Base-by-base conservation (phyloP, 2,329 filamentous ascomycete species). In the Exophiala phaeomuriformis region DNA sequence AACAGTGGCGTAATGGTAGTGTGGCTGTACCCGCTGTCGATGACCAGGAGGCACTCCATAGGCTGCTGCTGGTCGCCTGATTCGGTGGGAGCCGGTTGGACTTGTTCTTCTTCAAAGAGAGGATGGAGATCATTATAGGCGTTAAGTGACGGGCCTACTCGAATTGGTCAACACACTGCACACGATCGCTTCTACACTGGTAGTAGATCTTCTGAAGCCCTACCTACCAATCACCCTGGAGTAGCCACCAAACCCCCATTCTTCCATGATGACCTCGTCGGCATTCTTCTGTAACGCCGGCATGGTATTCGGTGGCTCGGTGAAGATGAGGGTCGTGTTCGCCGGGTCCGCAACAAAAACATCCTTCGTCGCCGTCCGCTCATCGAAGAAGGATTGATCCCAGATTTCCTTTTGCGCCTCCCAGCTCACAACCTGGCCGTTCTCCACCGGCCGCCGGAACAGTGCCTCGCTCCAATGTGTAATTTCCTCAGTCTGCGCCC, bases 251-350 rank as follows among this genome's bases (percentile, higher is more conserved):
- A 98, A 98, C 2, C 88, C 88, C 73, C 93, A 98, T 67, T 97
- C 90, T 67, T 98, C 93, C 74, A 98, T 97, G 1, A 97, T 82
- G 66, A 98, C 89, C 73, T 98, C 91, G 66, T 98, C 93, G 63
- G 88, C 90, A 67, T 96, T 93, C 37, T 84, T 81, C 70, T 96
- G 90, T 59, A 98, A 72, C 8, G 83, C 82, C 0, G 85, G 83
- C 52, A 95, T 77, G 3, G 85, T 83, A 70, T 94, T 95, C 3
- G 90, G 85, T 43, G 89, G 86, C 69, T 98, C 93, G 1, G 87
- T 83, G 47, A 97, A 77, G 3, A 98, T 72, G 53, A 98, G 72
- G 45, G 89, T 85, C n/a, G 89, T 93, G 51, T 91, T 84, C 49
- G 78, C 75, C 0, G 91, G 88, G 62, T 94, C 84, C 48, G 66